phyloP scores from a whole-genome alignment of 208 protist genomes.

The Sergeia podlipaevii region DNA sequence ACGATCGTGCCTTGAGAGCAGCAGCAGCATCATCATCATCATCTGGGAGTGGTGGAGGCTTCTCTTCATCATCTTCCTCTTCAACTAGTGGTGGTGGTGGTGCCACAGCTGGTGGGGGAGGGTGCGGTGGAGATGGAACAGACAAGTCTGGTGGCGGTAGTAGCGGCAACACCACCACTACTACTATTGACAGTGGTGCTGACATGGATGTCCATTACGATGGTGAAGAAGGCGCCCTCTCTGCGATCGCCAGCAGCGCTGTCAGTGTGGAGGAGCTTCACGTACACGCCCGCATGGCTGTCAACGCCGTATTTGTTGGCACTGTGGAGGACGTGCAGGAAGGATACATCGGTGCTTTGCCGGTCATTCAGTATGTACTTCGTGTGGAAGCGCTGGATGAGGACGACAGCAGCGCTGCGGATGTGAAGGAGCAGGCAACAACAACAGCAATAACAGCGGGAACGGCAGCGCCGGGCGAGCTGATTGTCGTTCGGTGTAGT shows the following conservation, averaged over 20 bases:
- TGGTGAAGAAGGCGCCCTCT: neutral
- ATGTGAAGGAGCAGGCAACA: too few relatives aligned
- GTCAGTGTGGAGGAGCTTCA: constrained; percentile 12
- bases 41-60: neutral
- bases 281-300: constrained; percentile 52
- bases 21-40: constrained; percentile 1
- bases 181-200: too few relatives aligned
- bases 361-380: constrained; percentile 69
- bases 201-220: neutral
- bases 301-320: constrained; percentile 62
- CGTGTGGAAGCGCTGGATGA: constrained; percentile 7
- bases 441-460: too few relatives aligned
- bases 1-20: neutral
- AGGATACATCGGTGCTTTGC: constrained; percentile 40
- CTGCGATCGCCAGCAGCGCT: neutral
- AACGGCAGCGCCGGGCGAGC: too few relatives aligned
- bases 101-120: too few relatives aligned
- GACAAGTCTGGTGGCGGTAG: too few relatives aligned
- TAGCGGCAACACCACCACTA: too few relatives aligned
- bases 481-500: too few relatives aligned
- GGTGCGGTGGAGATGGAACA: too few relatives aligned
- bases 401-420: neutral
- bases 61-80: constrained; percentile 2
- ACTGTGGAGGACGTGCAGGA: constrained; percentile 65
- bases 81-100: neutral